Evolutionary conservation across 176 grass and related monocot species (phyloP), one percentile per base, ranked within the genome.

Genomic region (Phoenix roebelenii): DNA sequence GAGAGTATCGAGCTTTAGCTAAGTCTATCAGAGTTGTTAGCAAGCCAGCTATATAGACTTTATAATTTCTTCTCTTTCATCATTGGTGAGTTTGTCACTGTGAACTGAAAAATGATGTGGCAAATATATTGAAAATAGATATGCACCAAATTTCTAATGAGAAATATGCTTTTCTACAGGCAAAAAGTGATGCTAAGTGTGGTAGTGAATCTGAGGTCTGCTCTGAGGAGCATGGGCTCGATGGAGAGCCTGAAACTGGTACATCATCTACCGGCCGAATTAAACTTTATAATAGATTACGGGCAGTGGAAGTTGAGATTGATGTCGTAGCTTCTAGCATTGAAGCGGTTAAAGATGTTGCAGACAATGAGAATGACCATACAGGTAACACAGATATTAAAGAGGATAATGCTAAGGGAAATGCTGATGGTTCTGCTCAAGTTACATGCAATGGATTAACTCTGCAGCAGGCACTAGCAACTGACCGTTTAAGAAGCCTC

Each of bases 401-500:
- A 28, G 50, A 62, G 3, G 57, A 61, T 16, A 74, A 80, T 22
- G 54, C 52, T 39, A 75, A 61, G 30, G 26, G 76, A 19, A 53
- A 23, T 59, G n/a, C 10, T 22, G 54, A 16, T 54, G 39, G 14
- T 39, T 18, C 51, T 18, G 39, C 23, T 30, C 59, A 81, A 62
- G 82, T 63, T 0, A 58, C 58, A 16, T 50, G 62, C 49, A 50
- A 57, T 64, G 78, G 68, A 72, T 67, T 66, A 56, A 74, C 29
- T 15, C 78, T 90, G 16, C 83, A 96, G 85, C 84, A 88, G 22
- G 92, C 75, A 55, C 87, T 96, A 14, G 83, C 80, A 16, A 63
- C 69, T 0, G 92, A 96, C 53, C 92, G 92, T n/a, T 72, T 96
- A 70, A 82, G 52, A 67, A 90, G 84, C 69, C 92, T 88, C 60